Evolutionary conservation across 148 eudicot genomes (phyloP), one percentile per base, ranked within the genome.

Genomic region (Fagopyrum homotropicum): DNA sequence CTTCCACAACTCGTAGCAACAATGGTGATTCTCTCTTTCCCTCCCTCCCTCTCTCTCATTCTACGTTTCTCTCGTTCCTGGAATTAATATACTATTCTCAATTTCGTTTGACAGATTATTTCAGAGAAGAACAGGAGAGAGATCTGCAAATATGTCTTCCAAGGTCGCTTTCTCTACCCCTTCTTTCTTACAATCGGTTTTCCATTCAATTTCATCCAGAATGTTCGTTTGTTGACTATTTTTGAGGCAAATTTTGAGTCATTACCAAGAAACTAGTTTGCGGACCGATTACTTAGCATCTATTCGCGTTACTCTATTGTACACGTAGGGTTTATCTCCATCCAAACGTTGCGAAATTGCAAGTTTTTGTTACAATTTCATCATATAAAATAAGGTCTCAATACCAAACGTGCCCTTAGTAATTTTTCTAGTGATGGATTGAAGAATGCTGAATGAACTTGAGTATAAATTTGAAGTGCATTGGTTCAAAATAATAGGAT

Each of bases 61-160:
- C 40, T 35, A 35, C 40, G 43, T 11, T 4, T 54, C 9, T 59
- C 35, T 12, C 68, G 4, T 1, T 29, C 6, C 10, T 61, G 63
- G 9, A 61, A 9, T 40, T 61, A 61, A 61, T 61, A 1, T 0
- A 2, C 6, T 7, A 26, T 5, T 12, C 68, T 29, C 15, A 61
- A 16, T 61, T 61, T 61, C 44, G 43, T 29, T 76, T 44, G 5
- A 19, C 83, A 92, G 97, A 90, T 92, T 80, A 90, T 92, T 46
- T 30, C 97, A 4, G 97, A 92, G 85, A 90, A 92, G 91, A 92
- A 90, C 75, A 82, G 97, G 69, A 88, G 84, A 83, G 97, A 90
- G 79, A 90, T 92, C 81, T 80, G 84, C 86, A 92, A 92, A 75
- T 92, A 92, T 84, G 85, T 92, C 81, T 92, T 92, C 71, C 97